phyloP scores from a whole-genome alignment of 495 filamentous ascomycete species.

The Trichoderma virens region DNA sequence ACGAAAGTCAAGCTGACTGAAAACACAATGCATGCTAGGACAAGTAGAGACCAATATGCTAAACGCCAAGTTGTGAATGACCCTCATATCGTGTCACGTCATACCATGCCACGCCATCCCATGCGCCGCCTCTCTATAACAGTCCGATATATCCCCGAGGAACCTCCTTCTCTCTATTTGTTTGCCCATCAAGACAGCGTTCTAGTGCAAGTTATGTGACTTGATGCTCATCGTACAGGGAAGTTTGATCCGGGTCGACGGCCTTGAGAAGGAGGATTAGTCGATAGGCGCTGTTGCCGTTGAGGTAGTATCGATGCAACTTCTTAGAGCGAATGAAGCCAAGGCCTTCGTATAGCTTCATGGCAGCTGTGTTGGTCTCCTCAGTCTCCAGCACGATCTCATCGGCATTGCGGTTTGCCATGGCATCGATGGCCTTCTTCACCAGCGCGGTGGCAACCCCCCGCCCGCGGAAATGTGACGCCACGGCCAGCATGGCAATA shows the following conservation, averaged over 20 bases:
- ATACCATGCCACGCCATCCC: neutral
- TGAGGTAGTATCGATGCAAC: constrained; percentile 92
- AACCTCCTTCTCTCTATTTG: neutral
- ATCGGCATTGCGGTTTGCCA: constrained; percentile 76
- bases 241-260: constrained; percentile 24
- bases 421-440: constrained; percentile 83
- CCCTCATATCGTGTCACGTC: neutral
- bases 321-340: constrained; percentile 92
- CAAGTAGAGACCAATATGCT: neutral
- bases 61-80: neutral
- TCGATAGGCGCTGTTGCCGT: constrained; percentile 90
- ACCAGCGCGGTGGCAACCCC: constrained; percentile 92
- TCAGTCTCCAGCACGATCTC: constrained; percentile 97
- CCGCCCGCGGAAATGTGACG: constrained; percentile 64
- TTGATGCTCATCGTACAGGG: constrained; percentile 16
- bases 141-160: neutral
- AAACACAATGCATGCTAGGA: neutral
- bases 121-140: neutral
- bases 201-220: neutral
- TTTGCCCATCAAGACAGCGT: neutral
- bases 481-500: constrained; percentile 95
- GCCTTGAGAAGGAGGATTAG: constrained; percentile 73
- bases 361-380: constrained; percentile 84
- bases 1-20: neutral
- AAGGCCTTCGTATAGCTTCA: constrained; percentile 87